Evolutionary conservation across 495 filamentous ascomycete genomes (phyloP).

Genomic region (Hyaloscypha hepaticicola): DNA sequence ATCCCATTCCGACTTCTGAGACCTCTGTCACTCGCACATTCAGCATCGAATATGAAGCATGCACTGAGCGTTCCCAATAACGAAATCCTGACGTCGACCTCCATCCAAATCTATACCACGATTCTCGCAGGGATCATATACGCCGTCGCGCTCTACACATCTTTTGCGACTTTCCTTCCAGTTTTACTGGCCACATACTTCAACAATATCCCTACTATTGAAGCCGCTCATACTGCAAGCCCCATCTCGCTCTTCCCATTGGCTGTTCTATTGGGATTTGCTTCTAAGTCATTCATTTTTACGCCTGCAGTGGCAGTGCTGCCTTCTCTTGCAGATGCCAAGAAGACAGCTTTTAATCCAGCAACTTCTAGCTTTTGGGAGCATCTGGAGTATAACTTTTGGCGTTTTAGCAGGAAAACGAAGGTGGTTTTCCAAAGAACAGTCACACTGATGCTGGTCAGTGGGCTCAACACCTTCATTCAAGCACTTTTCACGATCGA

Average conservation of each 20-base stretch:
- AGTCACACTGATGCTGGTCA: constrained; percentile 53
- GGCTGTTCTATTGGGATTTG: constrained; percentile 55
- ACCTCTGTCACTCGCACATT: constrained; percentile 59
- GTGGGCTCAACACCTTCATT: constrained; percentile 62
- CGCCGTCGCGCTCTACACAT: constrained; percentile 60
- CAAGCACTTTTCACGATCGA: constrained; percentile 60
- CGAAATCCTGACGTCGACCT: constrained; percentile 64
- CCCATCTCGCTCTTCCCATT: constrained; percentile 57
- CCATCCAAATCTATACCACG: constrained; percentile 61
- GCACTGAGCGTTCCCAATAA: constrained; percentile 55
- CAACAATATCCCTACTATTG: constrained; percentile 61
- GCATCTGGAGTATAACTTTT: constrained; percentile 62
- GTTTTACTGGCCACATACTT: constrained; percentile 68
- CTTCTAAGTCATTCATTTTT: constrained; percentile 73
- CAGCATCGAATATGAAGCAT: constrained; percentile 46
- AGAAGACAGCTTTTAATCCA: constrained; percentile 46
- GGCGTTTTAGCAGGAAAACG: constrained; percentile 59
- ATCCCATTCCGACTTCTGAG: constrained; percentile 72
- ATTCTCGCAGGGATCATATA: constrained; percentile 67
- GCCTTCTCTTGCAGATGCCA: constrained; percentile 15
- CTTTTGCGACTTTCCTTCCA: constrained; percentile 65
- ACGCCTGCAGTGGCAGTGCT: constrained; percentile 59
- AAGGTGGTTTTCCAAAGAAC: constrained; percentile 67
- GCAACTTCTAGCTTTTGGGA: constrained; percentile 51
- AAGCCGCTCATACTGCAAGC: constrained; percentile 57